Conservation (phyloP, 352 stramenopile species). For the Pythium myriotylum region DNA sequence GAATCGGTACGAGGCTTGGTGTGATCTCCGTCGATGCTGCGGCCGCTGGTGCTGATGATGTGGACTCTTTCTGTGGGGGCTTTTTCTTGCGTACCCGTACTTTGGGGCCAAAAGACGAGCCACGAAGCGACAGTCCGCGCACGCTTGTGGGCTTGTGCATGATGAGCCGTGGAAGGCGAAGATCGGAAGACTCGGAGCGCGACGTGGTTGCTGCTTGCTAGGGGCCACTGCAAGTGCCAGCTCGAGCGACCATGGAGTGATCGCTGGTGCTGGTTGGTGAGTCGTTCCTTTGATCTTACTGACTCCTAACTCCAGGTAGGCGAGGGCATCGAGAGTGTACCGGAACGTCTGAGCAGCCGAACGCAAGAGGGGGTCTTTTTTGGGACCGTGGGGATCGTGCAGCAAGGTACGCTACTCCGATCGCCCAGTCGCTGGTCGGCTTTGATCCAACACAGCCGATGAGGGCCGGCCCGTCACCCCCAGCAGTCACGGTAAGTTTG, state of each 20-base stretch:
- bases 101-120: conserved; percentile 25
- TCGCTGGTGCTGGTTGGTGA: not conserved
- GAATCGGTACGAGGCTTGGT: conserved; percentile 12
- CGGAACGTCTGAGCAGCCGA: no score
- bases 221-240: conserved; percentile 7
- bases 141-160: conserved; percentile 18
- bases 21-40: no score
- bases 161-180: conserved; percentile 21
- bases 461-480: not conserved
- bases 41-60: no score
- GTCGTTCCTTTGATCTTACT: no score
- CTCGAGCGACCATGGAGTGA: conserved; percentile 11
- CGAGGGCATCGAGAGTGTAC: no score
- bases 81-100: conserved; percentile 28
- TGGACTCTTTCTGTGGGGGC: not conserved
- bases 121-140: conserved; percentile 21
- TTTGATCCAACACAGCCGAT: not conserved
- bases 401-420: not conserved
- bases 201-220: conserved; percentile 17
- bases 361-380: no score
- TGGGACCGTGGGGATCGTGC: not conserved
- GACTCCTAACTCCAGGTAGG: no score
- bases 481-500: not conserved
- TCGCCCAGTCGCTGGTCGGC: no score
- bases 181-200: conserved; percentile 9